phyloP scores from a whole-genome alignment of 495 filamentous ascomycete species.

The Penicillium herquei region DNA sequence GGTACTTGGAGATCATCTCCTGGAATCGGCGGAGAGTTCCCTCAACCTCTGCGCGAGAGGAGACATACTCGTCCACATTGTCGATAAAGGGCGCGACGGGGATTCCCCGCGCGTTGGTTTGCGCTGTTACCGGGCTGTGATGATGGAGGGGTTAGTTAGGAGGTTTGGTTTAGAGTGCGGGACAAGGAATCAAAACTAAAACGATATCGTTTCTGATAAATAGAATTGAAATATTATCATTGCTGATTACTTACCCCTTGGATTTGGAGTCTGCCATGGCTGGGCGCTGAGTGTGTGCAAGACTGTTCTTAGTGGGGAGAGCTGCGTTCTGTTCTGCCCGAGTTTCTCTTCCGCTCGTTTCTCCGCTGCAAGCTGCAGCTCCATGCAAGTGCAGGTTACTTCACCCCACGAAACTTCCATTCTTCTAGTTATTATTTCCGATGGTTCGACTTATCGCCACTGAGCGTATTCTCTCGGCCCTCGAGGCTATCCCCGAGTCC shows the following conservation, averaged over 20 bases:
- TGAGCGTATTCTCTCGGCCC: slow-evolving; percentile 60
- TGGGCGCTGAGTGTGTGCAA: slow-evolving; percentile 13
- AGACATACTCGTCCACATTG: slow-evolving; percentile 92
- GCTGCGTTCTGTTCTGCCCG: slow-evolving; percentile 19
- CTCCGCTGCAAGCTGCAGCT: slow-evolving; percentile 17
- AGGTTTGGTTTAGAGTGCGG: not conserved
- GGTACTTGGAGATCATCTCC: slow-evolving; percentile 99
- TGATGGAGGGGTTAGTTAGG: slow-evolving; percentile 24
- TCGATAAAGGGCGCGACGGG: slow-evolving; percentile 94
- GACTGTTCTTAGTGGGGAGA: slow-evolving; percentile 22
- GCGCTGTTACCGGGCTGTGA: slow-evolving; percentile 27
- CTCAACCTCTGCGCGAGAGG: slow-evolving; percentile 83
- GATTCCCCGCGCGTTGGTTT: slow-evolving; percentile 89
- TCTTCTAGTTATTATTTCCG: not conserved
- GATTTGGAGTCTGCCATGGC: slow-evolving; percentile 26
- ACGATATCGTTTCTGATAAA: not conserved
- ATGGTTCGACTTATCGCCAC: slow-evolving; percentile 87
- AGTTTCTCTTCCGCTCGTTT: slow-evolving; percentile 6
- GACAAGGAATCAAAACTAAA: not conserved
- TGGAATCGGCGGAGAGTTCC: slow-evolving; percentile 87
- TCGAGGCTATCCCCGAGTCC: slow-evolving; percentile 45
- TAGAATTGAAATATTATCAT: not conserved
- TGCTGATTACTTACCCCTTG: slow-evolving; percentile 20
- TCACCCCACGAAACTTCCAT: not conserved
- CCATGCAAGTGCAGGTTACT: not conserved